Evolutionary conservation across 2,329 filamentous ascomycete species (phyloP), one percentile per base, ranked within the genome.

Genomic region (Botrytis aclada): DNA sequence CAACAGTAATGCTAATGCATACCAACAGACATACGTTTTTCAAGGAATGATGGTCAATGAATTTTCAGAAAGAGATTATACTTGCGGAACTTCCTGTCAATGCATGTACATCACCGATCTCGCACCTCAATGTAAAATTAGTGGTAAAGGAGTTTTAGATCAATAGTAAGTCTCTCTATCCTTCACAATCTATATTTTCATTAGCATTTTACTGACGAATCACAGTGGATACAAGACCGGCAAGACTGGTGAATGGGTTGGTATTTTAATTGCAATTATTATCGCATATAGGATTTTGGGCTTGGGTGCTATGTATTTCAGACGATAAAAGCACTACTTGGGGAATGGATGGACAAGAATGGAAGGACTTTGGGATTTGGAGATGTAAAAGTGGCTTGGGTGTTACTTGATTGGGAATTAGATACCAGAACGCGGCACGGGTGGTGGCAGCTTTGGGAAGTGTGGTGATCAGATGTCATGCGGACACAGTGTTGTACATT

Each of bases 31-130:
- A 60, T 97, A 95, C 78, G 93, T 97, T 5, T 97, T 97, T 80
- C 89, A 95, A 80, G 93, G 93, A 22, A 96, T 97, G 93, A 96
- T 97, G 93, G 90, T 95, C 70, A 97, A 96, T 79, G 93, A 97
- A 83, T 96, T 97, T 80, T 84, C 84, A 1, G 76, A 87, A 29
- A 85, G 92, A 22, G 86, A 84, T 4, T 97, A 93, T 81, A 80
- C 82, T 5, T 95, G 93, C 79, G 83, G 73, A 1, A 71, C 72
- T 32, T 32, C 75, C 58, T 82, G 85, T 75, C 82, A 81, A 0
- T 97, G 93, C 83, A 91, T 93, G 88, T 96, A 91, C 81, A 82
- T 86, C 54, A 91, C 87, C 9, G 85, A 86, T 74, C 80, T 94
- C 73, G 87, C 86, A 58, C 79, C 84, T 45, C 82, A 92, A 80